A percentile compares a stretch with the other conserved stretches of the same genome.
Evolutionary conservation across 768 basidiomycete species (phyloP).

Genomic region (Auriscalpium orientale): DNA sequence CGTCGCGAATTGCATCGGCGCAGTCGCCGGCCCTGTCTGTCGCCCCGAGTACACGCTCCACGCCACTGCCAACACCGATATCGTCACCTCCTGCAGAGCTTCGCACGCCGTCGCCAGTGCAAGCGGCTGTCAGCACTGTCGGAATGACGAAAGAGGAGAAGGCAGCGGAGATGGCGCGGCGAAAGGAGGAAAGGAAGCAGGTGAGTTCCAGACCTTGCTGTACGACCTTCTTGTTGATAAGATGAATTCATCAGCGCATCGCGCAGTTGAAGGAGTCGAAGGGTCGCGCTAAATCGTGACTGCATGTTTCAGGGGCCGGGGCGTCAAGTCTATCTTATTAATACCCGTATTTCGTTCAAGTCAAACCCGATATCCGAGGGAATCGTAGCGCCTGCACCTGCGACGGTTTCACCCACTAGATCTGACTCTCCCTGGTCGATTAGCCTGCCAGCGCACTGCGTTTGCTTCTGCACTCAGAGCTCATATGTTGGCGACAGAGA

Average conservation of each 20-base stretch:
- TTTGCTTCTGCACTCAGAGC: no score
- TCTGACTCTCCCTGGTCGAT: no score
- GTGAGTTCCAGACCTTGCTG: conserved; percentile 32
- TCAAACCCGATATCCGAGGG: no score
- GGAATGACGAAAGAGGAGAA: conserved; percentile 84
- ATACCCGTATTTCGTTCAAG: no score
- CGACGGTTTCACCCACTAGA: no score
- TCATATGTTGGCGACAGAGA: no score
- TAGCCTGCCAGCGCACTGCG: no score
- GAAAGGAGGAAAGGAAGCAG: conserved; percentile 89
- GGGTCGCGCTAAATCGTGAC: neutral
- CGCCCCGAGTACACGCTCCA: conserved; percentile 14
- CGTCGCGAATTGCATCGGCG: neutral
- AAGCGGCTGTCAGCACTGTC: conserved; percentile 28
- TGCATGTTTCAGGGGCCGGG: no score
- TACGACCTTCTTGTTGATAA: neutral
- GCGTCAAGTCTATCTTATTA: no score
- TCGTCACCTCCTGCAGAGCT: conserved; percentile 16
- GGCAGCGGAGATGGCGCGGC: conserved; percentile 83
- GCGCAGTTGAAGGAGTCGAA: conserved; percentile 1
- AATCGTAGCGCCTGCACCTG: no score
- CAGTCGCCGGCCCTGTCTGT: conserved; percentile 7
- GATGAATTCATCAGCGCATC: neutral
- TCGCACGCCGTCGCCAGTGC: conserved; percentile 6
- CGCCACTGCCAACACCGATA: conserved; percentile 16